Conservation (phyloP, 2,329 filamentous ascomycete species). For the Colletotrichum coccodes region DNA sequence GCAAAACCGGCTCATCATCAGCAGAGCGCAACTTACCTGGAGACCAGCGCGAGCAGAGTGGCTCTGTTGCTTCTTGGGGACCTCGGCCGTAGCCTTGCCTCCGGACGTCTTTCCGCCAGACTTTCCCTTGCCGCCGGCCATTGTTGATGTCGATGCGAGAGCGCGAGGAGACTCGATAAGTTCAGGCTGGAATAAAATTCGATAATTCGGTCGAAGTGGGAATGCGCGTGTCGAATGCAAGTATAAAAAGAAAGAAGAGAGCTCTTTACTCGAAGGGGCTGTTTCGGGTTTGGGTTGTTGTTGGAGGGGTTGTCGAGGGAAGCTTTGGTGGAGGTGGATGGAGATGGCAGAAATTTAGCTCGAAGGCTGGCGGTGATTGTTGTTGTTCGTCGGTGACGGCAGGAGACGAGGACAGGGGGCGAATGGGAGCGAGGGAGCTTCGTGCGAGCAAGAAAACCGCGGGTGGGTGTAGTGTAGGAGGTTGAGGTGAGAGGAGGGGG, state of each 20-base stretch:
- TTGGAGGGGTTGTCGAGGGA: constrained; percentile 31
- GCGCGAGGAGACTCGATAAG: constrained; percentile 18
- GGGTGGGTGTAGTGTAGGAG: constrained; percentile 14
- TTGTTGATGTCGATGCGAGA: constrained; percentile 47
- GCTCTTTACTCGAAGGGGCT: constrained; percentile 12
- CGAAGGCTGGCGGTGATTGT: constrained; percentile 29
- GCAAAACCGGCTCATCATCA: constrained; percentile 33
- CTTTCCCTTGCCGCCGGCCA: constrained; percentile 94
- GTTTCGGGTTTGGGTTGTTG: constrained; percentile 20
- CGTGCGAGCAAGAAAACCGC: constrained; percentile 9
- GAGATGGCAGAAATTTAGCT: constrained; percentile 34
- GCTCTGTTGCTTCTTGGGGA: constrained; percentile 89
- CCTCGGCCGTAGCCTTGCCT: constrained; percentile 76
- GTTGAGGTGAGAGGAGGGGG: constrained; percentile 1
- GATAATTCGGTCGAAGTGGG: constrained; percentile 21
- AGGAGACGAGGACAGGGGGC: constrained; percentile 25
- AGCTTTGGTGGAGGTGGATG: constrained; percentile 34
- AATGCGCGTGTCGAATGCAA: constrained; percentile 27
- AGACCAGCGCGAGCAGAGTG: constrained; percentile 95
- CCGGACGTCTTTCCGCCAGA: constrained; percentile 89
- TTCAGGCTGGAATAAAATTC: constrained; percentile 3
- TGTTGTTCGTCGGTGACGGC: constrained; percentile 33
- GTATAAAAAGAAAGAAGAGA: constrained; percentile 11
- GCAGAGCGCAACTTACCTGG: constrained; percentile 74
- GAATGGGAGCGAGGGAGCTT: constrained; percentile 30